These are phyloP conservation scores for Stemphylium lycopersici DNA, from an alignment of 2,329 filamentous ascomycete genomes.

Conservation along the genomic window DNA sequence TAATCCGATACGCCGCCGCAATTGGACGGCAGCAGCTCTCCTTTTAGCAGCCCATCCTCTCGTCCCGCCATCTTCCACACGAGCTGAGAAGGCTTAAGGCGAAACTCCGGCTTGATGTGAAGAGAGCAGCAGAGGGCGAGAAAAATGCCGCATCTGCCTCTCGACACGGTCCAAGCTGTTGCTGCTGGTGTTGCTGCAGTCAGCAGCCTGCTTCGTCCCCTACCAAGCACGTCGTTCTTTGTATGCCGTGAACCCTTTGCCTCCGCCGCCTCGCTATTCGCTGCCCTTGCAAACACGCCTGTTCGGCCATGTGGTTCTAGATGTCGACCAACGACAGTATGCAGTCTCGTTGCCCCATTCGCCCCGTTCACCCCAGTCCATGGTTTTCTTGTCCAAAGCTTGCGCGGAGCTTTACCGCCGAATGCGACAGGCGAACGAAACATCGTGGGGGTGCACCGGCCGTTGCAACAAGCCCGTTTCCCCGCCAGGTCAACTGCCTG, in stretches of 20 bases:
- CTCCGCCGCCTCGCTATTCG: conserved; percentile 11
- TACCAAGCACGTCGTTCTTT: conserved; percentile 8
- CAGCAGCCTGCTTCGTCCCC: conserved; percentile 8
- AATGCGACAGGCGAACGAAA: conserved; percentile 15
- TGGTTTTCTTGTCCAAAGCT: conserved; percentile 16
- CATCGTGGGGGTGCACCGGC: conserved; percentile 18
- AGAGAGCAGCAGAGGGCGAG: background rate
- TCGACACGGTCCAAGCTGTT: conserved; percentile 9
- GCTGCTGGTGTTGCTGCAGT: conserved; percentile 4
- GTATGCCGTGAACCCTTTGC: conserved; percentile 1
- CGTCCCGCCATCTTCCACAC: background rate
- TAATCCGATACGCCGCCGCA: background rate
- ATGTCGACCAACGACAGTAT: conserved; percentile 4
- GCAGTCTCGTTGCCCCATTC: conserved; percentile 7
- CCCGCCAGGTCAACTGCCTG: conserved; percentile 1
- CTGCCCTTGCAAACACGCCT: conserved; percentile 1
- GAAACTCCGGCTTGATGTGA: background rate
- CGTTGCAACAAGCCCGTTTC: background rate
- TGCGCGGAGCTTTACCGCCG: conserved; percentile 19
- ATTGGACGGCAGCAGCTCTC: background rate
- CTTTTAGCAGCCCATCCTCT: too few relatives aligned
- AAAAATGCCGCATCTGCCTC: conserved; percentile 24
- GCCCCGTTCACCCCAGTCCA: conserved; percentile 2
- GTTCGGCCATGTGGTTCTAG: background rate
- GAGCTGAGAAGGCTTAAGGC: background rate